Base-by-base conservation (phyloP, 2,329 filamentous ascomycete species). In the Curvularia verruculosa region DNA sequence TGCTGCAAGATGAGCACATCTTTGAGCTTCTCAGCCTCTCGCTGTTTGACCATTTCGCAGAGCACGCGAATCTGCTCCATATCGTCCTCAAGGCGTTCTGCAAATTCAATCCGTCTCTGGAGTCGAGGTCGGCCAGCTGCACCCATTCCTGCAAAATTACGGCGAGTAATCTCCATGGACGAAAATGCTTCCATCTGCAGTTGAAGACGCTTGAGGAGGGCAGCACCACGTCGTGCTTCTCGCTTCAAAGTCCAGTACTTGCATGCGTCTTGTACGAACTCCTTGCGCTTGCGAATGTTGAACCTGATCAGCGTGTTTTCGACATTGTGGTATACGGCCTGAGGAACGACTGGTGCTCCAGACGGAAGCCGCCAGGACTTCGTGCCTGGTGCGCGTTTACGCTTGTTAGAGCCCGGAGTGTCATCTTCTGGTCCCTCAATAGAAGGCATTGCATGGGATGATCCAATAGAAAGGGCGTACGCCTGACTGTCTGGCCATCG, bases 191-290 rank as follows among this genome's bases (percentile, higher is more conserved):
- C 94, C 84, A 97, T 90, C 75, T 97, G 93, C 55, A 98, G 80
- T 75, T 99, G 95, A 19, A 99, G 83, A 34, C 95, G 87, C 78
- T 98, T 98, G 58, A 99, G 84, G 53, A 99, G 82, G 3, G 95
- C 92, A 28, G 95, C 95, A 45, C 95, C 95, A 56, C 95, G 85
- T 31, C 95, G 87, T 60, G 94, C 91, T 76, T 99, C 95, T 54
- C 95, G 87, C 79, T 99, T 99, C 61, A 99, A 78, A 0, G 95
- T 98, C 95, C 95, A 99, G 78, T 98, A 99, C 67, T 92, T 92
- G 79, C 94, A 98, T 1, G 91, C 91, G 75, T 97, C 94, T 55
- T 92, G 89, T 2, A 96, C 88, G 74, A 92, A 99, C 59, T 97
- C 93, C 72, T 96, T 96, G 50, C 92, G 87, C 73, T 95, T 96